Conservation (phyloP, 108 stramenopile species). For the Nitzschia sp. region DNA sequence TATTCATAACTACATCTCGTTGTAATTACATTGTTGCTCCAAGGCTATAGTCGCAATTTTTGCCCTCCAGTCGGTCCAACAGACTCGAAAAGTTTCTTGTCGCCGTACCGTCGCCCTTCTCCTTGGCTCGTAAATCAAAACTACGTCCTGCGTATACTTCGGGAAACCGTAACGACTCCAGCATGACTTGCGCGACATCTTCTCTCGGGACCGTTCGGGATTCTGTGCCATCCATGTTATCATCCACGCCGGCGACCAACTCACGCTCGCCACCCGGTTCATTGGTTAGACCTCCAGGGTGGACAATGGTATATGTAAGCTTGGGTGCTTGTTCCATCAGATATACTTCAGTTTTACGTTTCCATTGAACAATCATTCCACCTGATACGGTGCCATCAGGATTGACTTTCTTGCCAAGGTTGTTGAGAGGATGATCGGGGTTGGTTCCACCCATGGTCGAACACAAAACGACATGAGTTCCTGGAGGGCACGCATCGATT, state of each 20-base stretch:
- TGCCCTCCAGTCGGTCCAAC: conserved; percentile 47
- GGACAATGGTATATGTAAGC: conserved; percentile 77
- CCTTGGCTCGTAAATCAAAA: conserved; percentile 63
- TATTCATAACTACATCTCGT: no score
- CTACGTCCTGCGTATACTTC: conserved; percentile 50
- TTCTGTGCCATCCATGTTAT: conserved; percentile 54
- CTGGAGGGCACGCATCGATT: conserved; percentile 68
- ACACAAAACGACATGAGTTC: conserved; percentile 73
- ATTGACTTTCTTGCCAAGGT: conserved; percentile 51
- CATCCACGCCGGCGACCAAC: conserved; percentile 78
- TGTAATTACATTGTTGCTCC: conserved; percentile 36
- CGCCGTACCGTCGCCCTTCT: conserved; percentile 26
- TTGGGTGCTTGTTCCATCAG: conserved; percentile 57
- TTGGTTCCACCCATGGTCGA: conserved; percentile 83
- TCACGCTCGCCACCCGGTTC: conserved; percentile 75
- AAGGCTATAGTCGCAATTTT: conserved; percentile 70
- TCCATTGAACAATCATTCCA: conserved; percentile 84
- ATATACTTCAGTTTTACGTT: conserved; percentile 74
- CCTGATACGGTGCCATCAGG: conserved; percentile 56
- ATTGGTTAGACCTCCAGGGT: conserved; percentile 84
- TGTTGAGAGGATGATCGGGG: conserved; percentile 71
- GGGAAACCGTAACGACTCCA: conserved; percentile 48
- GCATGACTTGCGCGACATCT: conserved; percentile 85
- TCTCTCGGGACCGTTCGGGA: conserved; percentile 76
- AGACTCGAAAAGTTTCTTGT: conserved; percentile 49